phyloP scores from a whole-genome alignment of 1,139 yeast species.

The Diutina catenulata region DNA sequence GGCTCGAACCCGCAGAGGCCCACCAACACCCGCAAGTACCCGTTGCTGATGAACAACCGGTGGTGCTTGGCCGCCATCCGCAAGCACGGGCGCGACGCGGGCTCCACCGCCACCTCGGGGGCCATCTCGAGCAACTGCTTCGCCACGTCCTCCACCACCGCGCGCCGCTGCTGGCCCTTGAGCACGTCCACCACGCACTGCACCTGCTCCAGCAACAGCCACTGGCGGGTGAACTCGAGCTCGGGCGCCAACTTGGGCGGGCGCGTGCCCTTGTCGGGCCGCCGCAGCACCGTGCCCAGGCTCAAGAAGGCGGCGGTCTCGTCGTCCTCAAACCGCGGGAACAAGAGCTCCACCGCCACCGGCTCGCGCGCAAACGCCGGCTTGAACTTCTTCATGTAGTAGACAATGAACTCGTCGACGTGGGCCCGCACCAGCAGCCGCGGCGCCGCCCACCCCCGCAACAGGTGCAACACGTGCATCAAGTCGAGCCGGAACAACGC shows the following conservation, averaged over 20 bases:
- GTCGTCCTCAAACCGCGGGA: slow-evolving; percentile 45
- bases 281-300: slow-evolving; percentile 36
- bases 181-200: not conserved
- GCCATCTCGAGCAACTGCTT: not conserved
- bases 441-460: slow-evolving; percentile 21
- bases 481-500: slow-evolving; percentile 67
- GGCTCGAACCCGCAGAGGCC: slow-evolving; percentile 24
- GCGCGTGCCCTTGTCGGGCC: not conserved
- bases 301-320: slow-evolving; percentile 26
- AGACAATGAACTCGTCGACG: slow-evolving; percentile 53
- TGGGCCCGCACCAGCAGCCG: slow-evolving; percentile 37
- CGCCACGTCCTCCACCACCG: not conserved
- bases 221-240: not conserved
- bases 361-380: slow-evolving; percentile 38
- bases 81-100: not conserved
- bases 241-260: not conserved
- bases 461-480: slow-evolving; percentile 29
- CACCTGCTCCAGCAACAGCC: not conserved
- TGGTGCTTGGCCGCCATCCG: slow-evolving; percentile 4
- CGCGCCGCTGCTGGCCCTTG: not conserved
- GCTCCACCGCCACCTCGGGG: not conserved
- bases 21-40: slow-evolving; percentile 23
- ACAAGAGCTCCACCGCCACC: slow-evolving; percentile 57
- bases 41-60: slow-evolving; percentile 23
- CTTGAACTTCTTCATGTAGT: slow-evolving; percentile 56